Evolutionary conservation across 495 filamentous ascomycete species (phyloP).

Genomic region (Penicillium chermesinum): DNA sequence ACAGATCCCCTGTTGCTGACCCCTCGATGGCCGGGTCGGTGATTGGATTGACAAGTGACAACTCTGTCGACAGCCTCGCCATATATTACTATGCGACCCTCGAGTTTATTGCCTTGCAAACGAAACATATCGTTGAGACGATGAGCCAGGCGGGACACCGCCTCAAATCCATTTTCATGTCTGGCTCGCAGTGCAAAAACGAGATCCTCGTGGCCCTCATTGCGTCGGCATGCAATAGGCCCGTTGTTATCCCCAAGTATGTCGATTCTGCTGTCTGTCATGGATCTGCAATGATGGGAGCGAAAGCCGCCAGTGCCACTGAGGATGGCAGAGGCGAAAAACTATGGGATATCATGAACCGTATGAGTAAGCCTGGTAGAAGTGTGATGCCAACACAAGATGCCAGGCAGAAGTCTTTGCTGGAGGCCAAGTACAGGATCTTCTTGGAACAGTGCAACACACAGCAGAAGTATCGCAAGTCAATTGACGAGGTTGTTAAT

Average conservation of each 20-base stretch:
- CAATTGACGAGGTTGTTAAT: constrained; percentile 57
- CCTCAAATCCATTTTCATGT: constrained; percentile 95
- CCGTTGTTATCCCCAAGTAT: constrained; percentile 85
- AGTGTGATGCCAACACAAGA: constrained; percentile 68
- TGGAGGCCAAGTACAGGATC: constrained; percentile 76
- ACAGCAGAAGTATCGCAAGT: constrained; percentile 55
- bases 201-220: constrained; percentile 84
- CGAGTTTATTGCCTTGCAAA: constrained; percentile 97
- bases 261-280: constrained; percentile 95
- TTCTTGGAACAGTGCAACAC: constrained; percentile 61
- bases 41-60: constrained; percentile 80
- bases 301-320: constrained; percentile 81
- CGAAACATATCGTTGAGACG: constrained; percentile 85
- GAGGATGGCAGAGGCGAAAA: constrained; percentile 73
- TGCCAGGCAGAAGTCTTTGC: constrained; percentile 65
- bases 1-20: constrained; percentile 89
- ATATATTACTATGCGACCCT: constrained; percentile 89
- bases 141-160: constrained; percentile 84
- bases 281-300: constrained; percentile 94
- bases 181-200: constrained; percentile 94
- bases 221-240: constrained; percentile 83
- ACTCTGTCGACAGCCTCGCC: constrained; percentile 76
- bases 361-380: constrained; percentile 91
- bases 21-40: constrained; percentile 84
- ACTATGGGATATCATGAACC: constrained; percentile 94